These are phyloP conservation scores for Phytophthora uliginosa DNA, from an alignment of 352 stramenopile genomes.

Conservation along the genomic window DNA sequence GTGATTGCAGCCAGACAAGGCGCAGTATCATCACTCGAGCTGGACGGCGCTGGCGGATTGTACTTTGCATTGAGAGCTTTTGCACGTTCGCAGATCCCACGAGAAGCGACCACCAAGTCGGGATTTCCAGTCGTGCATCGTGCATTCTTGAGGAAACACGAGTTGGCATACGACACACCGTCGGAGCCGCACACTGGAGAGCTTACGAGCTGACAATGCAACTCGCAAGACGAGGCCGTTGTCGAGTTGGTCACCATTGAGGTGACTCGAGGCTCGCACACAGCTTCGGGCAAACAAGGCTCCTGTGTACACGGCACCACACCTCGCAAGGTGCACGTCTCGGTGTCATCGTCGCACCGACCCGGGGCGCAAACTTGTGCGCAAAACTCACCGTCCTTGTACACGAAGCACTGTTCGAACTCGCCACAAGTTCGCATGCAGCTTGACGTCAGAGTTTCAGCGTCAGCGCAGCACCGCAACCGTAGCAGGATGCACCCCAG, in stretches of 20 bases:
- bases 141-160: slow-evolving; percentile 62
- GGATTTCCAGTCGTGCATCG: slow-evolving; percentile 36
- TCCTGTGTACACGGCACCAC: slow-evolving; percentile 39
- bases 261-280: slow-evolving; percentile 44
- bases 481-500: slow-evolving; percentile 15
- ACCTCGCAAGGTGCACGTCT: slow-evolving; percentile 54
- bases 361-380: slow-evolving; percentile 50
- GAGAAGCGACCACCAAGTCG: slow-evolving; percentile 27
- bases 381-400: slow-evolving; percentile 50
- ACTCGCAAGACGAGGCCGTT: slow-evolving; percentile 25
- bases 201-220: slow-evolving; percentile 46
- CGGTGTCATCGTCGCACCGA: slow-evolving; percentile 40
- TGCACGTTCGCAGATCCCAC: slow-evolving; percentile 43
- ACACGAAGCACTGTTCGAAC: slow-evolving; percentile 61
- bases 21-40: neutral
- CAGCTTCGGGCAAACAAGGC: slow-evolving; percentile 55
- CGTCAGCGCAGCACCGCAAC: neutral
- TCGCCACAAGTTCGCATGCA: slow-evolving; percentile 33
- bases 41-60: slow-evolving; percentile 26
- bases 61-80: slow-evolving; percentile 39
- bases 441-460: slow-evolving; percentile 13
- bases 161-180: slow-evolving; percentile 56
- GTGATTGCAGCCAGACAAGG: slow-evolving; percentile 31
- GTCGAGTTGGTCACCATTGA: slow-evolving; percentile 9
- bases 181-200: slow-evolving; percentile 61